Evolutionary conservation across 2,329 filamentous ascomycete species (phyloP).

Genomic region (Diaporthe caulivora): DNA sequence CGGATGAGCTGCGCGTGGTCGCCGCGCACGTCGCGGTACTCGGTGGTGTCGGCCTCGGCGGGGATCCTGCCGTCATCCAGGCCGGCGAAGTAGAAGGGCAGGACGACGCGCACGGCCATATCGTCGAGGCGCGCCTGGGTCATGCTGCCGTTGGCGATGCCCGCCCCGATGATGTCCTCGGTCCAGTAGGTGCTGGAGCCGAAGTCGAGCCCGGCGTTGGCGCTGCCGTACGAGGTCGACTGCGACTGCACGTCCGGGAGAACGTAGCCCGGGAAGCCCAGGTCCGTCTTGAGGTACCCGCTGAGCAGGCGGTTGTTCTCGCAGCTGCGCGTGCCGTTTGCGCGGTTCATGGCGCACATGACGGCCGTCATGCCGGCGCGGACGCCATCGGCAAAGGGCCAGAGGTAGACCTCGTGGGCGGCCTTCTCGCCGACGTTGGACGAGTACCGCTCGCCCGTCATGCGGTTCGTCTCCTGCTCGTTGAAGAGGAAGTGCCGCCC

Average conservation of each 20-base stretch:
- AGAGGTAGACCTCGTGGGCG: conserved; percentile 60
- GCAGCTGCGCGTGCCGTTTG: conserved; percentile 66
- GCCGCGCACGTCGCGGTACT: conserved; percentile 60
- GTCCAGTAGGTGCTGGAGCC: conserved; percentile 67
- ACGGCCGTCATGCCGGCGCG: conserved; percentile 15
- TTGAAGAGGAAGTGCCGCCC: conserved; percentile 77
- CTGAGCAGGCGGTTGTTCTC: conserved; percentile 77
- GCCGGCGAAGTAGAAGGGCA: conserved; percentile 67
- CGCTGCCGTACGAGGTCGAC: conserved; percentile 70
- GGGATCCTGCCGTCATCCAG: conserved; percentile 63
- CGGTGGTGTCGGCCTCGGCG: conserved; percentile 63
- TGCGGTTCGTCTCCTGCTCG: conserved; percentile 52
- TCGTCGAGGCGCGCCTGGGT: conserved; percentile 67
- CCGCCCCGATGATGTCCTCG: conserved; percentile 65
- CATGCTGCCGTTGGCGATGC: conserved; percentile 72
- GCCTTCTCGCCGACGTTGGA: conserved; percentile 56
- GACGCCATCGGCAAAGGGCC: conserved; percentile 42
- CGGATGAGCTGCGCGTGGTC: conserved; percentile 68
- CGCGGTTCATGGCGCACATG: conserved; percentile 37
- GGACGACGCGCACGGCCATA: conserved; percentile 61
- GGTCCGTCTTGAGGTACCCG: conserved; percentile 72
- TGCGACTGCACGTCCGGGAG: conserved; percentile 77
- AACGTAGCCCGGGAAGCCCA: conserved; percentile 74
- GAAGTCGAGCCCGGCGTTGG: conserved; percentile 78
- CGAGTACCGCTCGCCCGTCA: conserved; percentile 56